Evolutionary conservation across 805 yeast genomes (phyloP), one percentile per base, ranked within the genome.

Genomic region (Clavispora vitiphila): DNA sequence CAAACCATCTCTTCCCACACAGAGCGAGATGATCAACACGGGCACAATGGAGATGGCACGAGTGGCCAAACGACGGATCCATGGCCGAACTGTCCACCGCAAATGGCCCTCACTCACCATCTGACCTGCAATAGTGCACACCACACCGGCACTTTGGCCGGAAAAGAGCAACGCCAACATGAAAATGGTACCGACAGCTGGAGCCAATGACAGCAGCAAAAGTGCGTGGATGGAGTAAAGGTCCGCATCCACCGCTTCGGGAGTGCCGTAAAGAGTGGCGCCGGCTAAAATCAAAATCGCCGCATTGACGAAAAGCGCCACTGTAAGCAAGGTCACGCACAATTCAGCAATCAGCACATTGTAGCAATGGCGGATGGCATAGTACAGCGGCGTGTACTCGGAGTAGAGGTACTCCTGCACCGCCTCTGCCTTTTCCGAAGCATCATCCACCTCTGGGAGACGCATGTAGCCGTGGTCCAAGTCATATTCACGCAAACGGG

Each of bases 111-210:
- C 97, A 51, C 88, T 78, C 2, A 90, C 96, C 52, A 90, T 81
- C 62, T 90, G 95, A 8, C 96, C 96, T 0, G 95, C 87, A 66
- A 90, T 83, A 0, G 97, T 90, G 60, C 96, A 89, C 2, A 89
- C 90, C 34, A 90, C 80, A 37, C 96, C 96, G 0, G 96, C 96
- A 35, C 90, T 83, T 55, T 86, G 89, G 5, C 96, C 96, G 43
- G 93, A 83, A 44, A 86, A 77, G 30, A 90, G 67, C 52, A 90
- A 69, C 0, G 96, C 96, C 40, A 87, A 60, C 75, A 88, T 88
- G 64, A 90, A 90, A 0, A 88, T 62, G 1, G 87, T 80, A 21
- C 96, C 97, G 0, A 88, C 95, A 8, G 77, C 79, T 2, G 83
- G 79, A 0, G 95, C 83, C 30, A 90, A 67, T 39, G 72, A 77